These are phyloP conservation scores for Fusarium tjaetaba DNA, from an alignment of 2,329 filamentous ascomycete genomes.

Conservation along the genomic window DNA sequence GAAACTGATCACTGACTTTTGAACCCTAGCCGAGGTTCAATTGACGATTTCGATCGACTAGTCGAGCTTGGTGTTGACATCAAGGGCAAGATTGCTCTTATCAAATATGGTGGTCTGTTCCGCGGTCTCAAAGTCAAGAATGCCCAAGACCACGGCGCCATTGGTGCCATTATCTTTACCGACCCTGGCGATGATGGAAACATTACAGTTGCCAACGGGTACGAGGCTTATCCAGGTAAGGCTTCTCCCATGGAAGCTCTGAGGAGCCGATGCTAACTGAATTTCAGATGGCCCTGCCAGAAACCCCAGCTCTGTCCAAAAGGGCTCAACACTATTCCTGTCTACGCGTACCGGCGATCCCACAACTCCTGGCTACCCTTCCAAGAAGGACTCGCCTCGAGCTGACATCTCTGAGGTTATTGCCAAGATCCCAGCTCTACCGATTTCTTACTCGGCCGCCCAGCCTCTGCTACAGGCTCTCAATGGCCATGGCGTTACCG, in stretches of 20 bases:
- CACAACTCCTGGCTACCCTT: slow-evolving; percentile 85
- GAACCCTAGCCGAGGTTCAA: slow-evolving; percentile 67
- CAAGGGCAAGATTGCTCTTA: slow-evolving; percentile 80
- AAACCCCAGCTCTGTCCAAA: slow-evolving; percentile 80
- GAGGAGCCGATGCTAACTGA: fast-evolving
- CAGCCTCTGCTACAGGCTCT: slow-evolving; percentile 80
- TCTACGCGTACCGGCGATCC: slow-evolving; percentile 72
- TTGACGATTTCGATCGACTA: slow-evolving; percentile 77
- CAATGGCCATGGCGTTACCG: slow-evolving; percentile 78
- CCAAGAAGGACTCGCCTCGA: slow-evolving; percentile 75
- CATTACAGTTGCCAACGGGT: slow-evolving; percentile 78
- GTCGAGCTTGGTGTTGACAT: slow-evolving; percentile 73
- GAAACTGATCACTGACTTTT: not conserved
- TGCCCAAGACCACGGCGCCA: slow-evolving; percentile 84
- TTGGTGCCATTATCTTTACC: slow-evolving; percentile 81
- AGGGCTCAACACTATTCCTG: slow-evolving; percentile 79
- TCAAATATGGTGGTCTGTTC: slow-evolving; percentile 81
- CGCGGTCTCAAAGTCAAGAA: slow-evolving; percentile 85
- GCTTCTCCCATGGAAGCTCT: fast-evolving
- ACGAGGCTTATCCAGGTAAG: slow-evolving; percentile 71
- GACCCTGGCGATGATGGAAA: slow-evolving; percentile 88
- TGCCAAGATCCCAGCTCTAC: slow-evolving; percentile 81
- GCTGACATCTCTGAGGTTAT: slow-evolving; percentile 69
- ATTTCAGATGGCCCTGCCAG: slow-evolving; percentile 71
- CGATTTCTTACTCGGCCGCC: slow-evolving; percentile 81